These are phyloP conservation scores for Lactarius psammicola DNA, from an alignment of 768 basidiomycete species.

Conservation along the genomic window DNA sequence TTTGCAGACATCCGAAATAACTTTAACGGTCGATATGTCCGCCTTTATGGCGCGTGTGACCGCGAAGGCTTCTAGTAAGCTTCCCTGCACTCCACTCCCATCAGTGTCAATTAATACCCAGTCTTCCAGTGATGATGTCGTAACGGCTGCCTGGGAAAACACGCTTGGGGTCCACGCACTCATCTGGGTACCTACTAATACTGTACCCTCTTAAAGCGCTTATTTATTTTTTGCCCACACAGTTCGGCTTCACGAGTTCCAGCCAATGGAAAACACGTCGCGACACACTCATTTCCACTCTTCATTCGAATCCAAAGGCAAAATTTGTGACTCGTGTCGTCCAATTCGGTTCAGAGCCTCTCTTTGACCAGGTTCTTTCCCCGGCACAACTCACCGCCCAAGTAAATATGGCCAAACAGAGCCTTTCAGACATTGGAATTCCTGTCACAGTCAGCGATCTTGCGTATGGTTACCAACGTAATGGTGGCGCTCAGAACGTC, in stretches of 20 bases:
- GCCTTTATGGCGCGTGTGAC: conserved; percentile 44
- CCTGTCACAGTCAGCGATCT: conserved; percentile 56
- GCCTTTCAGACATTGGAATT: conserved; percentile 50
- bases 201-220: not conserved
- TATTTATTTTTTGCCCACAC: not conserved
- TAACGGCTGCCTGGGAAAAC: conserved; percentile 66
- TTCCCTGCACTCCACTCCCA: not conserved
- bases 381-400: conserved; percentile 49
- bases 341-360: conserved; percentile 71
- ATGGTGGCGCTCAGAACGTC: conserved; percentile 51
- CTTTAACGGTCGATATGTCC: conserved; percentile 65
- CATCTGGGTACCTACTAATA: conserved; percentile 55
- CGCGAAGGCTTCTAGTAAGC: conserved; percentile 41
- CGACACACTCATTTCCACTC: conserved; percentile 32
- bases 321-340: conserved; percentile 63
- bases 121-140: conserved; percentile 49
- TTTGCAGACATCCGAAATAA: conserved; percentile 57
- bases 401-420: conserved; percentile 47
- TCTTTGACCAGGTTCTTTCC: conserved; percentile 56
- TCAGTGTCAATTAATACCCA: not conserved
- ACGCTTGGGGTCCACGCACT: conserved; percentile 67
- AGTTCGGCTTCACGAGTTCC: conserved; percentile 33
- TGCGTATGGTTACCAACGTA: conserved; percentile 44
- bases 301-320: conserved; percentile 39
- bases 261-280: conserved; percentile 32